Evolutionary conservation across 768 basidiomycete species (phyloP).

Genomic region (Kondoa subrosea): DNA sequence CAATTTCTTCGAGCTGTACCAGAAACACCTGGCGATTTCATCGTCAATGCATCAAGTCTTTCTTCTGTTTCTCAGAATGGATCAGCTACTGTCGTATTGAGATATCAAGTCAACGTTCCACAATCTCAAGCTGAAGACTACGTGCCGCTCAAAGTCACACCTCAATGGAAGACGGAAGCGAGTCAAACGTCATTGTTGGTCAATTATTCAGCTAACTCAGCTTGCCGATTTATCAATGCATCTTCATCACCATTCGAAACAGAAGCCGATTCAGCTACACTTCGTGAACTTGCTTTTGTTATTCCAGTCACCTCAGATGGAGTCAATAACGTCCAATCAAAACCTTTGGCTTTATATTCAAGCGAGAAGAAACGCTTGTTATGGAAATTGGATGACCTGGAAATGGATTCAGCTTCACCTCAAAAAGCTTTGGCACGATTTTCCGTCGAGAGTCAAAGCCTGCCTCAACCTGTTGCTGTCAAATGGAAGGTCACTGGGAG

Average conservation of each 20-base stretch:
- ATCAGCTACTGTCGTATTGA: slow-evolving; percentile 30
- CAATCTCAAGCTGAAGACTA: slow-evolving; percentile 8
- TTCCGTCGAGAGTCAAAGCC: slow-evolving; percentile 24
- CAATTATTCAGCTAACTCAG: slow-evolving; percentile 29
- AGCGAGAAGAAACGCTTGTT: slow-evolving; percentile 29
- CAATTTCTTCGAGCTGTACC: slow-evolving; percentile 29
- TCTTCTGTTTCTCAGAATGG: slow-evolving; percentile 17
- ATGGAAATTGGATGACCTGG: slow-evolving; percentile 27
- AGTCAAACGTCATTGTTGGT: slow-evolving; percentile 34
- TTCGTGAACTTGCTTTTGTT: slow-evolving; percentile 29
- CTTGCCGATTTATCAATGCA: slow-evolving; percentile 13
- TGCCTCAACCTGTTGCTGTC: slow-evolving; percentile 29
- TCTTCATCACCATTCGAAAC: slow-evolving; percentile 23
- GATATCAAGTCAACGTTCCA: slow-evolving; percentile 34
- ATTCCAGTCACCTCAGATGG: slow-evolving; percentile 29
- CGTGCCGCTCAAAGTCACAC: slow-evolving; percentile 32
- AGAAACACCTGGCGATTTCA: slow-evolving; percentile 32
- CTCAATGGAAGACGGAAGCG: slow-evolving; percentile 34
- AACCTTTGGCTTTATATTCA: slow-evolving; percentile 33
- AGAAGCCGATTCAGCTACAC: slow-evolving; percentile 11
- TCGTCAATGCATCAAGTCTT: slow-evolving; percentile 29
- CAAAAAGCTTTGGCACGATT: slow-evolving; percentile 33
- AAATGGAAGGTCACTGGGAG: slow-evolving; percentile 30
- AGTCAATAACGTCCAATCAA: slow-evolving; percentile 33
- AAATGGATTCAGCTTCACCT: not conserved